Base-by-base conservation (phyloP, 257 asterid species). In the Cinchona pubescens region DNA sequence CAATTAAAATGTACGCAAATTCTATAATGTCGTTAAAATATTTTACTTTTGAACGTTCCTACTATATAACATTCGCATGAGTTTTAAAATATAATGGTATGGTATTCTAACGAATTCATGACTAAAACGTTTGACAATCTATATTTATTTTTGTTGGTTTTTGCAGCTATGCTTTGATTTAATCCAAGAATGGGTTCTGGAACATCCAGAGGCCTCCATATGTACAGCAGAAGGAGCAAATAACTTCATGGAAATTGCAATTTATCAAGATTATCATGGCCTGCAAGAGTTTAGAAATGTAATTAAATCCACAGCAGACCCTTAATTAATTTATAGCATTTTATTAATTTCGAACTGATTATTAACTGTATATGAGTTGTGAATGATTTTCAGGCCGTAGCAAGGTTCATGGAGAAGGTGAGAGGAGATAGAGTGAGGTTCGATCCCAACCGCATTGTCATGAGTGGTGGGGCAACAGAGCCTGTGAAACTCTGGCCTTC, bases 401-500 rank as follows among this genome's bases (percentile, higher is more conserved):
- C 96, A 69, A 84, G 83, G 69, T 93, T 91, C 78, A 91, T 93
- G 98, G 97, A 87, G 83, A 91, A 75, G 76, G 90, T 91, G 32
- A 83, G 98, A 82, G 92, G 96, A 75, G 85, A 91, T 76, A 48
- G 68, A 75, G 97, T 86, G 32, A 85, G 73, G 55, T 89, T 91
- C 80, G 91, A 93, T 75, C 92, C 98, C 3, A 81, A 82, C 51
- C 87, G 90, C 6, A 85, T 93, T 62, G 96, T 93, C 0, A 89
- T 93, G 97, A 85, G 92, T 59, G 98, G 97, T 21, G 98, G 98
- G 3, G 98, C 98, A 51, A 93, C 97, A 97, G 95, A 35, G 98
- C 93, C 62, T 91, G 86, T 48, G 98, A 93, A 82, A 85, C 83
- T 19, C 71, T 93, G 40, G 90, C 96, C 75, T 93, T 93, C 81